Evolutionary conservation across 148 eudicot genomes (phyloP).

Genomic region (Rhododendron ovatum): DNA sequence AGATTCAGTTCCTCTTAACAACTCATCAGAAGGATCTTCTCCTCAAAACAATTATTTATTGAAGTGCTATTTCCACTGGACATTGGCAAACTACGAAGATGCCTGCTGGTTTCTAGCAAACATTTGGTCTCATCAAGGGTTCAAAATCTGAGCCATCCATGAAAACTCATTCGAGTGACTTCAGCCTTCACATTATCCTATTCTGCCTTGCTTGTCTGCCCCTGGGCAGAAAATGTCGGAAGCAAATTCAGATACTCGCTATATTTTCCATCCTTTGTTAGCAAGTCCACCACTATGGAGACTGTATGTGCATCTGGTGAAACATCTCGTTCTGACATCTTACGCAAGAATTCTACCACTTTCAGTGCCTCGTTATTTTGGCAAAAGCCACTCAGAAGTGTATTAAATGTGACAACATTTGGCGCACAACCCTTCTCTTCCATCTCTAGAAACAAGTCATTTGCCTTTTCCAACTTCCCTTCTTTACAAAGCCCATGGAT

Average conservation of each 20-base stretch:
- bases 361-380: background rate
- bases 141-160: background rate
- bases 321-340: constrained; percentile 13
- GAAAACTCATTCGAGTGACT: constrained; percentile 12
- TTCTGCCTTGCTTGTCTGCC: constrained; percentile 12
- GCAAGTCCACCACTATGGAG: background rate
- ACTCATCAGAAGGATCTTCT: background rate
- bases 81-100: background rate
- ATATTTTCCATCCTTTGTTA: background rate
- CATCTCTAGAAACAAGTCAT: constrained; percentile 18
- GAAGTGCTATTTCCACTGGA: background rate
- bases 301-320: constrained; percentile 17
- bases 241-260: constrained; percentile 11
- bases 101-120: background rate
- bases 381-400: constrained; percentile 14
- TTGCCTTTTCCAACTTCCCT: constrained; percentile 19
- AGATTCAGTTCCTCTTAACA: background rate
- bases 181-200: constrained; percentile 18
- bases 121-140: background rate
- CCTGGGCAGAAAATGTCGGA: constrained; percentile 3
- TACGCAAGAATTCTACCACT: constrained; percentile 21
- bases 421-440: constrained; percentile 24
- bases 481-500: constrained; percentile 22
- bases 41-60: background rate
- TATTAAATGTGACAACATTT: constrained; percentile 10